These are phyloP conservation scores for Solanum virginianum DNA, from an alignment of 257 asterid species.

Conservation along the genomic window DNA sequence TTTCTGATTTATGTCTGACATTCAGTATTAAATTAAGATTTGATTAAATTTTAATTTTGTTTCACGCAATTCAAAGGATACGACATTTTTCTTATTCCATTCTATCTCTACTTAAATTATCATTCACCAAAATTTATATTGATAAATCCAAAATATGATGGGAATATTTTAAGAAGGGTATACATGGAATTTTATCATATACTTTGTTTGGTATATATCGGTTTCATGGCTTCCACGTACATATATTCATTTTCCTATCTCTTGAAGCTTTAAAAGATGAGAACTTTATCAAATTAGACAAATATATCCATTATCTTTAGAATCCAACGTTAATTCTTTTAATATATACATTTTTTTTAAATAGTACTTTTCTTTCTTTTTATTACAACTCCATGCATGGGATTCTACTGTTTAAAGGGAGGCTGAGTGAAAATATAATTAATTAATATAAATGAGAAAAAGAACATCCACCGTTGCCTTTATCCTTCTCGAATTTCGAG, in stretches of 20 bases:
- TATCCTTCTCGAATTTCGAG: conserved; percentile 39
- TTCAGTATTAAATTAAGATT: no score
- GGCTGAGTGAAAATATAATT: conserved; percentile 4
- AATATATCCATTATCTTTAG: conserved; percentile 25
- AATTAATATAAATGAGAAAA: conserved; percentile 10
- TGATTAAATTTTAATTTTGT: no score
- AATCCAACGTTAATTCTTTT: conserved; percentile 13
- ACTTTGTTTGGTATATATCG: conserved; percentile 33
- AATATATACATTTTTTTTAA: not conserved
- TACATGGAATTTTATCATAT: conserved; percentile 19
- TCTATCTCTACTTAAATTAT: no score
- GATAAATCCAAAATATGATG: not conserved
- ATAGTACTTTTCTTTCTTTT: conserved; percentile 7
- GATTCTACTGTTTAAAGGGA: not conserved
- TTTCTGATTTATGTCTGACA: no score
- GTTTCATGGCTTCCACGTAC: conserved; percentile 6
- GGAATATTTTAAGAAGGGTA: conserved; percentile 6
- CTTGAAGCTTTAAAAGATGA: conserved; percentile 55
- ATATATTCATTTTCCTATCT: conserved; percentile 23
- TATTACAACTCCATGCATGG: conserved; percentile 17
- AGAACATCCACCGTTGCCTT: conserved; percentile 15
- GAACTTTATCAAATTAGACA: conserved; percentile 64
- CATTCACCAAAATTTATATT: not conserved
- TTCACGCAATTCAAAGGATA: no score
- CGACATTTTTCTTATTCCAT: no score